Base-by-base conservation (phyloP, 169 alveolate genomes). In the Amoebophrya sp. region DNA sequence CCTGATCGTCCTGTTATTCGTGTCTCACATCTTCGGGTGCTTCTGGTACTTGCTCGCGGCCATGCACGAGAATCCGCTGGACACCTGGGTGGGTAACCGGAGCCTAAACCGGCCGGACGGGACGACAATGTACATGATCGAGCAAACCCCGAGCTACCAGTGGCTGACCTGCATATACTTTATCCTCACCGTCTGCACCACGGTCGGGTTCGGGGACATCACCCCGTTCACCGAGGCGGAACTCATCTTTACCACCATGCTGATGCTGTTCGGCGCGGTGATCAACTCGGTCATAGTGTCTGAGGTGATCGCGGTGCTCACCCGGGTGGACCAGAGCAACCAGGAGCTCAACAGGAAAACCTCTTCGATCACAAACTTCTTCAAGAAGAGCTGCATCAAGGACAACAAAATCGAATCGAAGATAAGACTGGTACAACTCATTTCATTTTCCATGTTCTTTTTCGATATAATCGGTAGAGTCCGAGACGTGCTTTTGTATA, bases 261-360 rank as follows among this genome's bases (percentile, higher is more conserved):
- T 66, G 83, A 66, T 66, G 83, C 83, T 66, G 83, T 66, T 66
- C 35, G 83, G 83, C 35, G 83, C 83, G 38, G 83, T 66, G 35
- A 66, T 66, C 83, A 66, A 66, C 83, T 25, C 39, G 38, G 35
- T 66, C 32, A 66, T 66, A 2, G 83, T 66, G 83, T 66, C 83
- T 2, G 83, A 66, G 83, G 83, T 66, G 83, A 66, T 66, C 83
- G 83, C 83, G 83, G 83, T 66, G 83, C 35, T 66, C 39, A 25
- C 83, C 83, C 12, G 83, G 10, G 83, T 66, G 83, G 83, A 66
- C 83, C 83, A 66, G 83, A 12, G 35, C 35, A 66, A 66, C 83
- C 12, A 25, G 35, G 83, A 66, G 18, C 83, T 66, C 32, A 25
- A 2, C 83, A 18, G 83, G 38, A 66, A 66, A n/a, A 66, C 83